phyloP scores from a whole-genome alignment of 2,329 filamentous ascomycete genomes.

The Colletotrichum spaethianum region DNA sequence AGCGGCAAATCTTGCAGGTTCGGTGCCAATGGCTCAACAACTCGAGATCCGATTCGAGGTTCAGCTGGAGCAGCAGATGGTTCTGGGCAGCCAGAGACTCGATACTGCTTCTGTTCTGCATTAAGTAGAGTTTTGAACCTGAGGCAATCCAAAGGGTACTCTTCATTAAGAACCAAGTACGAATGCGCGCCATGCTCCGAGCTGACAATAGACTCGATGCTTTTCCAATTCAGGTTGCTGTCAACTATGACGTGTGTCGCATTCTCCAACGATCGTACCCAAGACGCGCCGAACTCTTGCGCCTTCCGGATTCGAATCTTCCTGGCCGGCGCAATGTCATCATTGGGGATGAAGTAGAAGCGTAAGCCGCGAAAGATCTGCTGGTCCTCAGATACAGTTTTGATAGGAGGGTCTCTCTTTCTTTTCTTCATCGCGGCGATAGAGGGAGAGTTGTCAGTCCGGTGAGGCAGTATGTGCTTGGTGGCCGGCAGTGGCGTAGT shows the following conservation, averaged over 20 bases:
- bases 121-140: constrained; percentile 71
- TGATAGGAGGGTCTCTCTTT: constrained; percentile 59
- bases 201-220: constrained; percentile 73
- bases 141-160: constrained; percentile 79
- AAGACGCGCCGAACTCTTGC: constrained; percentile 80
- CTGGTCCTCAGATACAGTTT: constrained; percentile 64
- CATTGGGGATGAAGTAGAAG: constrained; percentile 87
- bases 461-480: constrained; percentile 33
- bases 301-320: constrained; percentile 81
- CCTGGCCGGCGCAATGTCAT: constrained; percentile 78
- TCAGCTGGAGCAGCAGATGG: constrained; percentile 6
- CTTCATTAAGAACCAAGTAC: constrained; percentile 74
- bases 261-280: constrained; percentile 70
- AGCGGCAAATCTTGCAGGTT: constrained; percentile 54
- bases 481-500: constrained; percentile 50
- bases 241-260: constrained; percentile 89
- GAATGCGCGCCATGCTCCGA: constrained; percentile 45
- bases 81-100: constrained; percentile 64
- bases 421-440: constrained; percentile 57
- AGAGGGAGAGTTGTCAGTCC: constrained; percentile 30
- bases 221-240: constrained; percentile 72
- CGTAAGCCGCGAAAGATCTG: constrained; percentile 73
- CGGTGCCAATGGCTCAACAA: not conserved
- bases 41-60: constrained; percentile 50
- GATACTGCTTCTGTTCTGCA: constrained; percentile 71